Conservation (phyloP, 1,284 basidiomycete species). For the Boletus semigastroideus region DNA sequence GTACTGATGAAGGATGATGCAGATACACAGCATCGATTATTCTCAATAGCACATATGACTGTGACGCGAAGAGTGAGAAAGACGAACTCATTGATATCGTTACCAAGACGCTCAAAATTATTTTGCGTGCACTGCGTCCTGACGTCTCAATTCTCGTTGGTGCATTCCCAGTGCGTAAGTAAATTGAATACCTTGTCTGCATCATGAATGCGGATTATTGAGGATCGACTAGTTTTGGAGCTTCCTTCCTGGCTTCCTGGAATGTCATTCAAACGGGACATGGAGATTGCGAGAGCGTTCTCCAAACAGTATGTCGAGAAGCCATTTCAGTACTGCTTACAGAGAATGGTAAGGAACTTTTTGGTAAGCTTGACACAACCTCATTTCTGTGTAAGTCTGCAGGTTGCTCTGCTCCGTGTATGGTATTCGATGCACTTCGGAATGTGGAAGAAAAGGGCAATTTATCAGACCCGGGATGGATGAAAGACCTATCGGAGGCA, state of each 20-base stretch:
- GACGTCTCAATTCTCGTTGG: slow-evolving; percentile 23
- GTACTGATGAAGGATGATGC: neutral
- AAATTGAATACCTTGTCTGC: neutral
- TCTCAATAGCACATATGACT: slow-evolving; percentile 28
- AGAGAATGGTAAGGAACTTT: slow-evolving; percentile 13
- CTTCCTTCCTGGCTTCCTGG: slow-evolving; percentile 25
- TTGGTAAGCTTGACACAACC: neutral
- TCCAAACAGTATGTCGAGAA: slow-evolving; percentile 18
- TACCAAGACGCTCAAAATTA: slow-evolving; percentile 7
- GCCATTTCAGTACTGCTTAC: slow-evolving; percentile 20
- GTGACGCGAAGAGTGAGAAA: slow-evolving; percentile 12
- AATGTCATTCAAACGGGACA: slow-evolving; percentile 18
- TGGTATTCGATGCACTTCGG: slow-evolving; percentile 25
- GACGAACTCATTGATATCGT: slow-evolving; percentile 18
- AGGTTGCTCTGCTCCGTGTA: slow-evolving; percentile 13
- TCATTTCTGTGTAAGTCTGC: slow-evolving; percentile 8
- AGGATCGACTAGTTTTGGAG: slow-evolving; percentile 16
- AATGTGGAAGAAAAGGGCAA: slow-evolving; percentile 6
- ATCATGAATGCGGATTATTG: neutral
- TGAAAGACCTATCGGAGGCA: slow-evolving; percentile 17
- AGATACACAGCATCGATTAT: slow-evolving; percentile 30
- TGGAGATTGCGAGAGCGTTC: slow-evolving; percentile 7
- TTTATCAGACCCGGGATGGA: neutral
- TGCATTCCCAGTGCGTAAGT: slow-evolving; percentile 24
- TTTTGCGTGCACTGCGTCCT: slow-evolving; percentile 16